These are phyloP conservation scores for Colletotrichum siamense DNA, from an alignment of 2,329 filamentous ascomycete species.

Conservation along the genomic window DNA sequence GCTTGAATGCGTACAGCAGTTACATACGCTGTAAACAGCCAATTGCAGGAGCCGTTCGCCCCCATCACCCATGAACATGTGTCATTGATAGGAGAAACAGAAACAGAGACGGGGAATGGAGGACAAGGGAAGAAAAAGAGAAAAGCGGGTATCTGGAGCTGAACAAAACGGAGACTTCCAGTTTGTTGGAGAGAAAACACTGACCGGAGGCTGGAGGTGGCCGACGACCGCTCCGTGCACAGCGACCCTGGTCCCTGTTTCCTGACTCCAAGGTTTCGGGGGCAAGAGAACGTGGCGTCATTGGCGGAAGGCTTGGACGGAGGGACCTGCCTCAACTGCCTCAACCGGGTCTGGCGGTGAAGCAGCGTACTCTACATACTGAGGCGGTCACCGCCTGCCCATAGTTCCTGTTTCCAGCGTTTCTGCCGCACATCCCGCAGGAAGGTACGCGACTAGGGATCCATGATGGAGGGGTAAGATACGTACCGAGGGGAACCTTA, in stretches of 20 bases:
- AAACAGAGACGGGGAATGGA: background rate
- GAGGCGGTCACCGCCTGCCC: background rate
- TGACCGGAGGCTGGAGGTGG: background rate
- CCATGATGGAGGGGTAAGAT: background rate
- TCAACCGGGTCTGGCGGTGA: constrained; percentile 2
- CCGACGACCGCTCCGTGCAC: constrained; percentile 6
- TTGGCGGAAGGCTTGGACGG: background rate
- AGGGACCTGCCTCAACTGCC: background rate
- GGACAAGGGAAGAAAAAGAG: background rate
- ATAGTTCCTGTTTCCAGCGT: background rate
- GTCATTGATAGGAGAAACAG: constrained; percentile 3
- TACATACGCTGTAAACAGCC: background rate
- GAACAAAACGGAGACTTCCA: background rate
- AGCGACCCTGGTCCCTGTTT: background rate
- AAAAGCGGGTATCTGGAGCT: background rate
- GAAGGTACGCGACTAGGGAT: background rate
- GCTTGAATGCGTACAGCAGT: background rate
- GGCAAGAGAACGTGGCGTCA: background rate
- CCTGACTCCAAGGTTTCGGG: background rate
- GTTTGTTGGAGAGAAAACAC: background rate
- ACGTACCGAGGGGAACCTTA: background rate
- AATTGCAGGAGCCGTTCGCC: background rate
- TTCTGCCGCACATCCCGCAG: background rate
- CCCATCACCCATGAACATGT: background rate
- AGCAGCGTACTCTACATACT: background rate